These are phyloP conservation scores for Canavalia gladiata DNA, from an alignment of 306 rosid genomes.

Conservation along the genomic window DNA sequence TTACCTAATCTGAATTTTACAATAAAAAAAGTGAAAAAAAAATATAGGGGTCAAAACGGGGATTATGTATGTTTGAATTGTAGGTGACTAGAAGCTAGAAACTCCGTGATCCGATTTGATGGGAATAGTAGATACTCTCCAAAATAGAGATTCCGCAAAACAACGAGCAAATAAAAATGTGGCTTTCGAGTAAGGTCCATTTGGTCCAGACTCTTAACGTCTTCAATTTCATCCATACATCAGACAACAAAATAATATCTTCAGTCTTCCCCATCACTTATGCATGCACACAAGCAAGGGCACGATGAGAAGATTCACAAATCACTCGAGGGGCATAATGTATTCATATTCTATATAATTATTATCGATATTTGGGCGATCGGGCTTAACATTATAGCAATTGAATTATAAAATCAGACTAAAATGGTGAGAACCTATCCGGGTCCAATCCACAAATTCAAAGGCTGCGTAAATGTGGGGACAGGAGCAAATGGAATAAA, in stretches of 20 bases:
- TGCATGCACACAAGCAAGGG: not conserved
- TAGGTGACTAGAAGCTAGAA: too few species aligned
- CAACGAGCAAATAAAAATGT: not conserved
- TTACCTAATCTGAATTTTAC: too few species aligned
- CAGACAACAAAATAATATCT: not conserved
- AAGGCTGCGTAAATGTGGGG: conserved; percentile 3
- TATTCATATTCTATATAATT: conserved; percentile 34
- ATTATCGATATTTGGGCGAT: conserved; percentile 5
- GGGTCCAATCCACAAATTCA: conserved; percentile 40
- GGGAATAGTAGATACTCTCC: not conserved
- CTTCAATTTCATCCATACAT: not conserved
- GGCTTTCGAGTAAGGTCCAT: not conserved
- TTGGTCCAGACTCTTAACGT: not conserved
- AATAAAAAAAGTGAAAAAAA: too few species aligned
- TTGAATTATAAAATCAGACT: conserved; percentile 38
- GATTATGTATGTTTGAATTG: too few species aligned
- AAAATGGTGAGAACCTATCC: conserved; percentile 30
- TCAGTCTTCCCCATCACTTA: not conserved
- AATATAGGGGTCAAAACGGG: too few species aligned
- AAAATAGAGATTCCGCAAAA: not conserved
- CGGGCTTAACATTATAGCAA: conserved; percentile 30
- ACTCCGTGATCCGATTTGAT: not conserved
- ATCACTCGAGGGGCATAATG: not conserved
- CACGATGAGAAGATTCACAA: not conserved
- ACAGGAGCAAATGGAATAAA: conserved; percentile 40